A percentile compares a stretch with the other conserved stretches of the same genome.
Evolutionary conservation across 495 filamentous ascomycete genomes (phyloP).

Genomic region (Usnea hakonensis): DNA sequence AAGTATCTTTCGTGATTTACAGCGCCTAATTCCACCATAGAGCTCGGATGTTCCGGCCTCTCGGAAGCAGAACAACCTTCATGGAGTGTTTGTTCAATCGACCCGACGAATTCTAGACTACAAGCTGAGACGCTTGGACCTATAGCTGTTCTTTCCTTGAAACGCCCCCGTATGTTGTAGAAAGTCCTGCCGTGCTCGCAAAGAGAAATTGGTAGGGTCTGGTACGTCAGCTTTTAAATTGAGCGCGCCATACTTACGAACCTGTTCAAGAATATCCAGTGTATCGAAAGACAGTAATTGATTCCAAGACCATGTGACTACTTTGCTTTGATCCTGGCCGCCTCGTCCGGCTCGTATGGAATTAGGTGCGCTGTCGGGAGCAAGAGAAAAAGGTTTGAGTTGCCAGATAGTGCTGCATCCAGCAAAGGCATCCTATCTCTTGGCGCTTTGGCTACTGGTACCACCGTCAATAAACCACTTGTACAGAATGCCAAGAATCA

Average conservation of each 20-base stretch:
- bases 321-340: conserved; percentile 38
- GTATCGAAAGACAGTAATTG: conserved; percentile 79
- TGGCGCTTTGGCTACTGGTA: conserved; percentile 70
- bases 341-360: conserved; percentile 63
- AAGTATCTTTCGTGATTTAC: background rate
- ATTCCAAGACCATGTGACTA: conserved; percentile 85
- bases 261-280: conserved; percentile 65
- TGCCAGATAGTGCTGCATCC: conserved; percentile 55
- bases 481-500: background rate
- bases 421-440: conserved; percentile 70
- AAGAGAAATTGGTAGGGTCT: conserved; percentile 66
- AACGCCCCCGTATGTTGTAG: conserved; percentile 45
- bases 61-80: background rate
- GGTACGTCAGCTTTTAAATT: conserved; percentile 61
- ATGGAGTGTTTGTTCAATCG: background rate
- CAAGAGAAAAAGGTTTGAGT: conserved; percentile 78
- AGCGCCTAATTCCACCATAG: conserved; percentile 2
- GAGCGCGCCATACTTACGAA: conserved; percentile 56
- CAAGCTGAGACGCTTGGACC: background rate
- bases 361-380: conserved; percentile 70
- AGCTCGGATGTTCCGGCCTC: conserved; percentile 4
- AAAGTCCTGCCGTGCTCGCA: conserved; percentile 66
- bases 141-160: background rate
- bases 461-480: background rate
- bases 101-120: background rate